Evolutionary conservation across 495 filamentous ascomycete species (phyloP), one percentile per base, ranked within the genome.

Genomic region (Penicillium nucicola): DNA sequence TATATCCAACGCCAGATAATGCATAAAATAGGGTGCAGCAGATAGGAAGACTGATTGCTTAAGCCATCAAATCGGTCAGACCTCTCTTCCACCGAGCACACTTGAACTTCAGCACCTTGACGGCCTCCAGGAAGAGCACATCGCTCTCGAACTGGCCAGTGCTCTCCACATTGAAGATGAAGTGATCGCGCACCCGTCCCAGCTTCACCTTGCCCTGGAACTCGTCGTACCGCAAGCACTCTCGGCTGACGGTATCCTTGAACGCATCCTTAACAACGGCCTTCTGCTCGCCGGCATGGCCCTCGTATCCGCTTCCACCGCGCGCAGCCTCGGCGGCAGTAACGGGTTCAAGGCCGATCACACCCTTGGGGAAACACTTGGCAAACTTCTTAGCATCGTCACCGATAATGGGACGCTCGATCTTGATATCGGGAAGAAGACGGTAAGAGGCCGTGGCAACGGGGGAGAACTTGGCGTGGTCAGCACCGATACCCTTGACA

Each of bases 391-490:
- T 81, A 19, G 95, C 95, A 55, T 96, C 89, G 1, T 74, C 76
- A 5, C 92, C 93, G 1, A 93, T 61, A 44, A 99, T 96, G 14
- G 95, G 92, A 49, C 77, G 74, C 34, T 74, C 64, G 59, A 97
- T 97, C 15, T 79, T 76, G 62, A 99, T 97, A 39, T 84, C 81
- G 1, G 95, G 95, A 55, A 99, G 64, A 8, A 99, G 77, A 14
- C 95, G 82, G 72, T 99, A 99, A 33, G 84, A 84, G 8, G 93
- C 92, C 0, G 95, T 96, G 4, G 92, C 92, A 15, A 99, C 95
- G 22, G 95, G 95, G 1, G 89, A 95, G 77, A 92, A 99, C 66
- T 99, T 99, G 40, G 95, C 88, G 69, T 99, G 95, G 71, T 97
- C 93, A 48, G 84, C 86, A 13, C 95, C 95, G 46, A 93, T 85